These are phyloP conservation scores for Heterobasidion occidentale DNA, from an alignment of 1,284 basidiomycete species.

Conservation along the genomic window DNA sequence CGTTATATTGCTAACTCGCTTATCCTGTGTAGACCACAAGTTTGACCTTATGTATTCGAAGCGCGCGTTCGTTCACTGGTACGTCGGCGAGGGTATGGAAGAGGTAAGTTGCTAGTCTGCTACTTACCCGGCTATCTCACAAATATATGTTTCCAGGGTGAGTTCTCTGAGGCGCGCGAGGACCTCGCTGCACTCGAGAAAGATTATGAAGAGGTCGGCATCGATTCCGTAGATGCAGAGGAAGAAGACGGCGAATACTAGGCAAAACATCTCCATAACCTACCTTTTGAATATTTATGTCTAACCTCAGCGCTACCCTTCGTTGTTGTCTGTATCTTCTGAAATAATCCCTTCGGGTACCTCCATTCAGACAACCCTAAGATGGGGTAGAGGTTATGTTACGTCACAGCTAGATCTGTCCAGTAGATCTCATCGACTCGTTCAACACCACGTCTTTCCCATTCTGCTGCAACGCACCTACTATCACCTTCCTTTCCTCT, in stretches of 20 bases:
- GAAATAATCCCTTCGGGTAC: not conserved
- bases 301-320: not conserved
- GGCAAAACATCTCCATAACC: conserved; percentile 7
- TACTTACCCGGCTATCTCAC: not conserved
- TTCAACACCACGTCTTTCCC: not conserved
- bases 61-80: conserved; percentile 91
- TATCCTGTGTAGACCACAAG: conserved; percentile 73
- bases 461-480: not conserved
- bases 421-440: not conserved
- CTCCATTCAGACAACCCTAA: not conserved
- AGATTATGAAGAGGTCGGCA: conserved; percentile 93
- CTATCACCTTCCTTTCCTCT: not conserved
- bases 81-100: conserved; percentile 98
- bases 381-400: not conserved
- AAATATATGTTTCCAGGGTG: conserved; percentile 40
- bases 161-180: conserved; percentile 96
- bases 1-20: not conserved
- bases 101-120: conserved; percentile 31
- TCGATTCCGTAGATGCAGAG: conserved; percentile 82
- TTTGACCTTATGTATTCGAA: conserved; percentile 96
- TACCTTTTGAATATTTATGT: not conserved
- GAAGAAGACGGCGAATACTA: conserved; percentile 78
- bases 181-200: conserved; percentile 96
- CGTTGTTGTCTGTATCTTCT: not conserved
- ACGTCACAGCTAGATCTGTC: not conserved